Base-by-base conservation (phyloP, 139 green algal genomes). In the Micractinium conductrix region DNA sequence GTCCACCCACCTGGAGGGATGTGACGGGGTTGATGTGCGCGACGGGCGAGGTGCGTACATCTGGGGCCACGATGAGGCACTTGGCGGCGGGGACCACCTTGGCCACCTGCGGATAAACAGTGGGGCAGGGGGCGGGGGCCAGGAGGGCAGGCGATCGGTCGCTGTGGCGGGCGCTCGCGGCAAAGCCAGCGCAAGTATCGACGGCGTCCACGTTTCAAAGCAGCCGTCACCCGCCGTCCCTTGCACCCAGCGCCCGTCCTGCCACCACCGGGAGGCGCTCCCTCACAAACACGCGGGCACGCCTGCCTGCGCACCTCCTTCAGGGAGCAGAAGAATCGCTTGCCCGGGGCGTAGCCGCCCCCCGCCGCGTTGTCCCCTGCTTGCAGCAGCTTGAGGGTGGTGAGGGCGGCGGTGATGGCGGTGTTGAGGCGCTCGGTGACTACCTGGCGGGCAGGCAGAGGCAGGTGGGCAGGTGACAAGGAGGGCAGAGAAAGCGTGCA, bases 11-110 rank as follows among this genome's bases (percentile, higher is more conserved):
- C 65, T 91, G 88, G 58, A 92, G 86, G 70, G 76, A 92, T 74
- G 84, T 93, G 87, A 90, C 83, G 1, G 87, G 87, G 70, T 85
- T 84, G 67, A 88, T 79, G 78, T 73, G 22, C 17, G 87, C 87
- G 4, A 67, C 82, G 55, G 55, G 14, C 10, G 83, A 88, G 43
- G 35, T 63, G 37, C 38, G 71, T 45, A 98, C 94, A 87, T 98
- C 95, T 43, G 94, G 94, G 17, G 94, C 93, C 42, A 97, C 78
- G 33, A 98, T 85, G 42, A 98, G 88, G 0, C 42, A 53, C 30
- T 74, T 62, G 4, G 92, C 91, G 35, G 88, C 84, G 40, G 86
- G 81, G 42, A 96, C 87, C 24, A 93, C 91, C 90, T 97, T 97
- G 69, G 85, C 85, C 69, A 97, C 95, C 86, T 97, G 69, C 50